Conservation (phyloP, 441 rosid genomes). For the Gossypium aridum region DNA sequence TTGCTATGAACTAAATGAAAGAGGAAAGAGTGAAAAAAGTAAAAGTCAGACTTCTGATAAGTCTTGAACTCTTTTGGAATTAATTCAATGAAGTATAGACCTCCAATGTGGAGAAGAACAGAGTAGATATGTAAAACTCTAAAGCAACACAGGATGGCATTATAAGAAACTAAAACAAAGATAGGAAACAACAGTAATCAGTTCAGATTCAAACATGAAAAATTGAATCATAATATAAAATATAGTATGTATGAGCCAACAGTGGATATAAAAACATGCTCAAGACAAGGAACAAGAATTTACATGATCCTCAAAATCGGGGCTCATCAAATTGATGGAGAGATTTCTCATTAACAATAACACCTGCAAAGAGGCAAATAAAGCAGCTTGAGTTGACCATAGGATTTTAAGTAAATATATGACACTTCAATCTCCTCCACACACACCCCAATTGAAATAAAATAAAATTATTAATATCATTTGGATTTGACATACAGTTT, state of each 20-base stretch:
- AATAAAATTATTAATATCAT: neutral
- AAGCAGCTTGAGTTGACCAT: neutral
- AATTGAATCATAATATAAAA: neutral
- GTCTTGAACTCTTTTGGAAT: neutral
- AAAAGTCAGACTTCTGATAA: neutral
- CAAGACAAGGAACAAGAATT: conserved; percentile 20
- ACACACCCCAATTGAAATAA: neutral
- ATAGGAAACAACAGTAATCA: neutral
- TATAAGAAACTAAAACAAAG: neutral
- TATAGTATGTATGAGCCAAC: neutral
- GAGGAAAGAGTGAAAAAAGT: neutral
- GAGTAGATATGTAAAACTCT: neutral
- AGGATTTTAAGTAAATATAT: neutral
- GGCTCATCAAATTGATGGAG: conserved; percentile 66
- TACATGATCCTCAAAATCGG: conserved; percentile 85
- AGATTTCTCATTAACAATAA: conserved; percentile 87
- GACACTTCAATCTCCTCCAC: neutral
- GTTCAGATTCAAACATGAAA: neutral
- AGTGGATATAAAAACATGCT: neutral
- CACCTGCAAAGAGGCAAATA: conserved; percentile 43
- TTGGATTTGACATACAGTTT: conserved; percentile 54
- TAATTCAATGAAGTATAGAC: neutral
- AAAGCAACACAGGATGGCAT: neutral
- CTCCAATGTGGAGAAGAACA: neutral
- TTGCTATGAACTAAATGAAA: neutral